Percentiles rank a stretch among this genome's conserved stretches.
phyloP scores from a whole-genome alignment of 1,284 basidiomycete species.

The Austroboletus novae-zelandiae region DNA sequence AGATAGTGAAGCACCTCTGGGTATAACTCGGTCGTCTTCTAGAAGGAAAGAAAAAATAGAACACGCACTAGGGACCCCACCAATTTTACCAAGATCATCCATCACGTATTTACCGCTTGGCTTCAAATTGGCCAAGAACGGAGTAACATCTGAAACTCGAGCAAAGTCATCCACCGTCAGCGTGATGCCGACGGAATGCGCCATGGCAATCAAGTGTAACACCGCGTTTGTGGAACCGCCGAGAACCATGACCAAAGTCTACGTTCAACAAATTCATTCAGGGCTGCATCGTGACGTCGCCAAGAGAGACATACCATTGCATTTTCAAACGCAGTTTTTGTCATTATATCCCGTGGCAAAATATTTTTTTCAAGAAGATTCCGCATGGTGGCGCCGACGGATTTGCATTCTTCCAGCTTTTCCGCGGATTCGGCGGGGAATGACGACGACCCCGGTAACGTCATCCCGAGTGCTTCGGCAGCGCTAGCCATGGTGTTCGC shows the following conservation, averaged over 20 bases:
- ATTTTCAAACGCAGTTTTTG: constrained; percentile 92
- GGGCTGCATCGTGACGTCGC: constrained; percentile 9
- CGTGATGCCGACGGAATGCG: constrained; percentile 82
- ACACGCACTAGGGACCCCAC: constrained; percentile 79
- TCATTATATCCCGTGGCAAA: constrained; percentile 95
- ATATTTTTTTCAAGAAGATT: constrained; percentile 91
- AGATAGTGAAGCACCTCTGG: constrained; percentile 82
- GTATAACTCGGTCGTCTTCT: constrained; percentile 4
- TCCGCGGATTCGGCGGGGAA: constrained; percentile 92
- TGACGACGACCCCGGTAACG: constrained; percentile 93
- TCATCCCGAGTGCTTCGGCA: constrained; percentile 91
- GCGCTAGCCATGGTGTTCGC: constrained; percentile 97
- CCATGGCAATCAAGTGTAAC: constrained; percentile 87
- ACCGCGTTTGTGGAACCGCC: constrained; percentile 95
- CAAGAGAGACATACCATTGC: constrained; percentile 68
- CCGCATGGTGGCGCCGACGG: constrained; percentile 78
- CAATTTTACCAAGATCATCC: constrained; percentile 88
- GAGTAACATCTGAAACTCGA: constrained; percentile 77
- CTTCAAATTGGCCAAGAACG: constrained; percentile 89
- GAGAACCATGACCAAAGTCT: constrained; percentile 92
- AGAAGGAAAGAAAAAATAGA: constrained; percentile 2
- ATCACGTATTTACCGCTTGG: constrained; percentile 90
- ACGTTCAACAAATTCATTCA: constrained; percentile 9
- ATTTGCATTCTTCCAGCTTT: constrained; percentile 81
- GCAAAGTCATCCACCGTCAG: constrained; percentile 88